phyloP scores from a whole-genome alignment of 768 basidiomycete genomes.

The Tricholoma terreum region DNA sequence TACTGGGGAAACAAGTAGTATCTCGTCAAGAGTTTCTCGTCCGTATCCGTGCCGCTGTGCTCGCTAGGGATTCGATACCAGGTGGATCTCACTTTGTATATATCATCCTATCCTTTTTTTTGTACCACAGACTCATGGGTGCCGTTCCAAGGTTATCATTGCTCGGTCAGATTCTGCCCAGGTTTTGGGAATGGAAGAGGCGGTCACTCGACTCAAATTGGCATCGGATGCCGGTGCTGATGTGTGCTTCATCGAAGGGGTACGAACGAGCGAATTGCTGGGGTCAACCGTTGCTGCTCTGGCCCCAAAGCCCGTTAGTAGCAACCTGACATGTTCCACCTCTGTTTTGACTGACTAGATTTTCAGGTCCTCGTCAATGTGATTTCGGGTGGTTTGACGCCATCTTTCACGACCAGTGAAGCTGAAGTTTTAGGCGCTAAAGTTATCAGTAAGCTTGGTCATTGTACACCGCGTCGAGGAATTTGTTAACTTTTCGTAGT shows the following conservation, averaged over 20 bases:
- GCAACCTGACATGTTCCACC: neutral
- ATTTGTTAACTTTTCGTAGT: slow-evolving; percentile 34
- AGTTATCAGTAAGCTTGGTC: slow-evolving; percentile 59
- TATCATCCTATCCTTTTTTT: neutral
- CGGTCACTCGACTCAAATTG: slow-evolving; percentile 59
- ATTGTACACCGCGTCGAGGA: neutral
- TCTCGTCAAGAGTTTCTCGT: slow-evolving; percentile 73
- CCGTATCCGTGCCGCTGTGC: slow-evolving; percentile 73
- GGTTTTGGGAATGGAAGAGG: slow-evolving; percentile 78
- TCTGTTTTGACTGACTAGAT: neutral
- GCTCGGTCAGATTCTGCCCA: slow-evolving; percentile 79
- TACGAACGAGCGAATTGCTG: slow-evolving; percentile 63
- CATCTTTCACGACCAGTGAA: slow-evolving; percentile 66
- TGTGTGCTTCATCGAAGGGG: slow-evolving; percentile 81
- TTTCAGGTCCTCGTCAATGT: slow-evolving; percentile 69
- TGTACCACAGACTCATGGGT: neutral
- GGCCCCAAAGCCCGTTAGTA: slow-evolving; percentile 63
- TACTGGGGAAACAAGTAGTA: slow-evolving; percentile 80
- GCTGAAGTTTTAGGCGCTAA: slow-evolving; percentile 72
- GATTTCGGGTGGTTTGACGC: slow-evolving; percentile 75
- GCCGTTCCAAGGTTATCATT: slow-evolving; percentile 52
- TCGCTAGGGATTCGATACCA: slow-evolving; percentile 72
- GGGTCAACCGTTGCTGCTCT: slow-evolving; percentile 62
- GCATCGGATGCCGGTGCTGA: slow-evolving; percentile 75
- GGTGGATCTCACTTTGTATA: slow-evolving; percentile 70